Evolutionary conservation across 139 green algal species (phyloP), one percentile per base, ranked within the genome.

Genomic region (Haematococcus lacustris): DNA sequence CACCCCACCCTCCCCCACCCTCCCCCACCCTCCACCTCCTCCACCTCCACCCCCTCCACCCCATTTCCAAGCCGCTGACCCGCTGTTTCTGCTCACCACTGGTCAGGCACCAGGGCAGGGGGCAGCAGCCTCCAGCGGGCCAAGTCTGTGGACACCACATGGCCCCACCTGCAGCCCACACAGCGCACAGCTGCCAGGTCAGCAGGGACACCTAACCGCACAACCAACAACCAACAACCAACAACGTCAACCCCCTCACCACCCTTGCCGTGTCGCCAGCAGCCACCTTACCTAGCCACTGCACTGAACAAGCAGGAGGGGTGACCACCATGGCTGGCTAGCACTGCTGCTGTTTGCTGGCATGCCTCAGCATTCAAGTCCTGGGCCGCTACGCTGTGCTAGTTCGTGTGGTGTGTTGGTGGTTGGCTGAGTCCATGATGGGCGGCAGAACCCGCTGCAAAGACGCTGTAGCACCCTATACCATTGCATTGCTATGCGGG

Each of bases 101-200:
- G 26, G 51, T 76, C 75, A 7, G 82, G 82, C 41, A 39, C 3
- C 40, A 87, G 66, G 2, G 82, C 82, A 0, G 60, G 5, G 0
- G 78, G 82, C 53, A 82, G 60, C 3, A 39, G 71, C 50, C 37
- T 26, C 78, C 78, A 87, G 65, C 79, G 77, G 28, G 82, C 77
- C 75, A 83, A 47, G 74, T 86, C 74, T 28, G 32, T 38, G 34
- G 62, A 76, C 0, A 63, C 61, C 25, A 74, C 77, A 64, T 86
- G 74, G 39, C 77, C 71, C 76, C 69, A 79, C 35, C 47, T 67
- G 57, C 47, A 38, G 39, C 66, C 26, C 21, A 3, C 33, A n/a
- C 17, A 66, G 47, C 32, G 47, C 47, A 5, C 6, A 3, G 39
- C 3, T 59, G 53, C 7, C 34, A 4, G 7, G 21, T 37, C 59